Base-by-base conservation (phyloP, 306 rosid genomes). In the Cicer pinnatifidum region DNA sequence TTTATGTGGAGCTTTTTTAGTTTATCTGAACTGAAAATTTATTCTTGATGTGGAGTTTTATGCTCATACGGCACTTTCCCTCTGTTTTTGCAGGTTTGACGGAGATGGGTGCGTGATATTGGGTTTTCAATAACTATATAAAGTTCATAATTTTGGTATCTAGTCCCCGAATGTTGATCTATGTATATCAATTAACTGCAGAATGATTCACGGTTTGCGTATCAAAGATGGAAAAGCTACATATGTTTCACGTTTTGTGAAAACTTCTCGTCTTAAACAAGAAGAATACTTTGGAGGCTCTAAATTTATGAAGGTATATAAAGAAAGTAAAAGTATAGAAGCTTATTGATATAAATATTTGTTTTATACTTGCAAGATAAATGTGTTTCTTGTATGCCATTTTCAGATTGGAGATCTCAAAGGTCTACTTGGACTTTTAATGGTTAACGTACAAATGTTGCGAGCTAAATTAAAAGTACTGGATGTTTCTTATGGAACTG, bases 131-230 rank as follows among this genome's bases (percentile, higher is more conserved):
- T 43, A 17, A 58, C 62, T 23, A 20, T 54, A 43, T 6, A 38
- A 75, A 75, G 33, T 44, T 47, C 67, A 19, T 76, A 47, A 19
- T 38, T 67, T 39, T 67, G 71, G 17, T 63, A 10, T 73, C 5
- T 50, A 57, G 58, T 56, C 51, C 16, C 28, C 75, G 66, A 41
- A 37, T 69, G 10, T 41, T 61, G 44, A 71, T 74, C 67, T 67
- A 58, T 63, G 48, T 57, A 13, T 73, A 13, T 73, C 44, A 39
- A 73, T 65, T 60, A 47, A 44, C 59, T 84, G 83, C 87, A 94
- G 97, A 88, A 94, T 94, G 97, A 82, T 94, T 71, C 97, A 94
- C 81, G 98, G 98, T 71, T 50, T 94, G 85, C 96, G 95, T 45
- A 89, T 94, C 85, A 91, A 91, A 85, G 90, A 94, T 82, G 98